Base-by-base conservation (phyloP, 2,329 filamentous ascomycete species). In the Cercospora canescens region DNA sequence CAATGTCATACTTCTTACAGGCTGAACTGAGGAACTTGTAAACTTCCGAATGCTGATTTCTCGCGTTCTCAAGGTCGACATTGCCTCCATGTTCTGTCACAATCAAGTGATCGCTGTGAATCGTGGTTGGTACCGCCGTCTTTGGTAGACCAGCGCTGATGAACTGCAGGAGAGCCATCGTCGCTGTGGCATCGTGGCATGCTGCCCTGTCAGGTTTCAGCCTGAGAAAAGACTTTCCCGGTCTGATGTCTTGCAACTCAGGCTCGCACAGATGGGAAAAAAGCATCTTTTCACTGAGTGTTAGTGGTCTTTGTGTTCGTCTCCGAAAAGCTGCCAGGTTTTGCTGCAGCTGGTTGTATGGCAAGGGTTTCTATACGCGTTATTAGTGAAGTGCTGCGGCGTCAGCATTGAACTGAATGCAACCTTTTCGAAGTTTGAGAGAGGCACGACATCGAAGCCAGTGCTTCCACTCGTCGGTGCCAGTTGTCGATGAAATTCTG, bases 111-210 rank as follows among this genome's bases (percentile, higher is more conserved):
- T 98, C 94, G 80, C 95, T 98, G 88, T 98, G 94, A 71, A 98
- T 94, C 57, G 94, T 97, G 75, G 90, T 89, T 60, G 94, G 94
- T 76, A 96, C 97, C 70, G 93, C 93, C 69, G 97, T 94, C 18
- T 91, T 89, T 71, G 92, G 91, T 91, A 98, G 93, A 80, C 94
- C 94, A 67, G 94, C 94, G 60, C 93, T 97, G 93, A 99, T 98
- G 88, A 98, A 98, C 85, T 98, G 94, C 66, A 98, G 87, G 73
- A 99, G 97, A 71, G 95, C 95, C 94, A 98, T 98, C 87, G 98
- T 94, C 69, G 95, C 95, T 68, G 94, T 98, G 78, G 95, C 94
- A 87, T 98, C 95, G 86, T 99, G 95, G 87, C 94, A 98, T 81
- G 95, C 94, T 76, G 98, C 94, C 81, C 95, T 92, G 79, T 98